Conservation (phyloP, 116 monocot species). For the Zostera marina region DNA sequence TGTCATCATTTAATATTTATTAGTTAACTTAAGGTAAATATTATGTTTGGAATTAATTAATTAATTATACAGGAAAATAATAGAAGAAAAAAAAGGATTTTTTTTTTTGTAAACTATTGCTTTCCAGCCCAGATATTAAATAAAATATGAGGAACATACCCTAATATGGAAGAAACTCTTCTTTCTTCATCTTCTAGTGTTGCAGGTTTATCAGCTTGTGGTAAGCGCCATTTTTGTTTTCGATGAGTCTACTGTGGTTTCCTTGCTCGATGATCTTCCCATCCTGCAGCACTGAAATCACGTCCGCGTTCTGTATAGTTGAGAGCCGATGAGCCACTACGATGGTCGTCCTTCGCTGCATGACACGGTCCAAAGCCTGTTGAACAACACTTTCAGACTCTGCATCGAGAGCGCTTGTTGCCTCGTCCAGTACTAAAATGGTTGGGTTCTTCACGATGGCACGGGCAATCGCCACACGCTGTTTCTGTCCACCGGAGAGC, state of each 20-base stretch:
- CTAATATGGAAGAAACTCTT: no score
- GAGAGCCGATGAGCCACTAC: constrained; percentile 86
- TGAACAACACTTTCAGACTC: constrained; percentile 85
- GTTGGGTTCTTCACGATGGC: constrained; percentile 78
- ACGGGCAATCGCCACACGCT: constrained; percentile 82
- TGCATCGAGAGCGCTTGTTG: constrained; percentile 79
- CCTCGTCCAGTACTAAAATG: constrained; percentile 81
- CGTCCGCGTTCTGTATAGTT: constrained; percentile 79
- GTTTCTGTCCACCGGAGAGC: constrained; percentile 89
- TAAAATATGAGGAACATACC: no score
- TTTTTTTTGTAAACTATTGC: no score
- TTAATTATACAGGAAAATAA: no score
- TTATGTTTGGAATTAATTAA: no score
- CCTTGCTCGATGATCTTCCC: constrained; percentile 31
- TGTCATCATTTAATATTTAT: no score
- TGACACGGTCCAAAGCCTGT: constrained; percentile 70
- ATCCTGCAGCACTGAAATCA: constrained; percentile 75
- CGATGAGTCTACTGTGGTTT: constrained; percentile 10
- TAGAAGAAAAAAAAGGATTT: no score
- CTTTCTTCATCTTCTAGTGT: constrained; percentile 10
- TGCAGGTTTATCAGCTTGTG: constrained; percentile 19
- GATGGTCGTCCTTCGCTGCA: constrained; percentile 66
- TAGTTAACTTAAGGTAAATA: no score
- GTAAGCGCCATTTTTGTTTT: constrained; percentile 14
- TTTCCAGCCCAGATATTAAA: no score